Evolutionary conservation across 257 asterid species (phyloP).

Genomic region (Thymus mandschuricus): DNA sequence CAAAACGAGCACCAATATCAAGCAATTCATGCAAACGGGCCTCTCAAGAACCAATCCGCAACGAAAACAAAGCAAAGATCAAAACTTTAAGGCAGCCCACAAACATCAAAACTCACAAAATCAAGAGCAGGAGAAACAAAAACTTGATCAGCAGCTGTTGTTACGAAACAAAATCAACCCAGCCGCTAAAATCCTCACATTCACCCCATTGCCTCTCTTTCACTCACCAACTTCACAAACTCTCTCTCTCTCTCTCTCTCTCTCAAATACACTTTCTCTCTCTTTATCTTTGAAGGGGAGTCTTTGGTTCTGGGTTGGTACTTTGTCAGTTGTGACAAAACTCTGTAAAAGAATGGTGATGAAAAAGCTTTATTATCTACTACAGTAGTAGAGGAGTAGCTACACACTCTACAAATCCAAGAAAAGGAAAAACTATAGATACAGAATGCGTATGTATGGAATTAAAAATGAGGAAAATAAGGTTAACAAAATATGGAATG

Average conservation of each 20-base stretch:
- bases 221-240: conserved; percentile 26
- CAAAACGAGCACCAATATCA: conserved; percentile 19
- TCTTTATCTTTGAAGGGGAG: conserved; percentile 33
- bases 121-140: conserved; percentile 32
- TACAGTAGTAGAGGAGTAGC: neutral
- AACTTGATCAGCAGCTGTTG: conserved; percentile 70
- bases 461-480: conserved; percentile 27
- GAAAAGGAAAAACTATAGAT: neutral
- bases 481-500: conserved; percentile 11
- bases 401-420: too few species aligned
- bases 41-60: conserved; percentile 21
- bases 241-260: conserved; percentile 19
- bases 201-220: conserved; percentile 54
- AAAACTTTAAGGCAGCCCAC: conserved; percentile 15
- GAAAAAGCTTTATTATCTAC: conserved; percentile 34
- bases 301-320: conserved; percentile 38
- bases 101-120: conserved; percentile 42
- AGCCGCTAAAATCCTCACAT: conserved; percentile 53
- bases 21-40: conserved; percentile 37
- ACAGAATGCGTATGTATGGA: conserved; percentile 10
- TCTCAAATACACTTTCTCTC: conserved; percentile 17
- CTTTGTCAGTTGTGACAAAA: conserved; percentile 43
- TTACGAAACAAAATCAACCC: conserved; percentile 40
- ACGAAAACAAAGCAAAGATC: conserved; percentile 14
- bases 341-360: conserved; percentile 43